These are phyloP conservation scores for Choiromyces venosus DNA, from an alignment of 495 filamentous ascomycete species.

Conservation along the genomic window DNA sequence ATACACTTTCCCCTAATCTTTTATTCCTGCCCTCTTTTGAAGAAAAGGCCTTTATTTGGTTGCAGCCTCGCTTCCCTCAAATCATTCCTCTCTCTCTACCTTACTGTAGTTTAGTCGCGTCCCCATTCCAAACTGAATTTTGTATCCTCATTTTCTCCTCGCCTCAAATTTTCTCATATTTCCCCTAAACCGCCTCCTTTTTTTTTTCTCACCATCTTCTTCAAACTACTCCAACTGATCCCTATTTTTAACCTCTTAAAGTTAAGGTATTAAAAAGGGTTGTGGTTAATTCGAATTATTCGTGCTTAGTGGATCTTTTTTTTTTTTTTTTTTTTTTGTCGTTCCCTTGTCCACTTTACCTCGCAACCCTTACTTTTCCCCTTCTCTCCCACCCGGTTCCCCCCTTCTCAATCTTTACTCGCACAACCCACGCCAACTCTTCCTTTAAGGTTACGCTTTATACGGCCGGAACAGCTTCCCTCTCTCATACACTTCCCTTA, in stretches of 20 bases:
- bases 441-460: not conserved
- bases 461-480: not conserved
- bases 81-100: not conserved
- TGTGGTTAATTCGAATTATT: not conserved
- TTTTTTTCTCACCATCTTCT: not conserved
- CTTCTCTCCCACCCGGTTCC: not conserved
- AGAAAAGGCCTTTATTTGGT: not conserved
- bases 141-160: not conserved
- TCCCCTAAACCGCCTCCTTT: not conserved
- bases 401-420: not conserved
- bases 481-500: not conserved
- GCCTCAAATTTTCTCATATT: not conserved
- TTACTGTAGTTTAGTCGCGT: not conserved
- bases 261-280: not conserved
- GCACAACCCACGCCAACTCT: not conserved
- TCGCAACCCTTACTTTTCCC: slow-evolving; percentile 11
- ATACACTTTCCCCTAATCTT: not conserved
- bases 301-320: not conserved
- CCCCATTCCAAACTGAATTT: not conserved
- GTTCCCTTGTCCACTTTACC: not conserved
- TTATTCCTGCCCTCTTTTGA: too few relatives aligned
- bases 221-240: not conserved
- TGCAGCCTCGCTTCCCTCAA: not conserved
- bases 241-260: not conserved
- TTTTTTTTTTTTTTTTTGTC: not conserved